Conservation (phyloP, 75 land plant species). For the Selaginella tamariscina region DNA sequence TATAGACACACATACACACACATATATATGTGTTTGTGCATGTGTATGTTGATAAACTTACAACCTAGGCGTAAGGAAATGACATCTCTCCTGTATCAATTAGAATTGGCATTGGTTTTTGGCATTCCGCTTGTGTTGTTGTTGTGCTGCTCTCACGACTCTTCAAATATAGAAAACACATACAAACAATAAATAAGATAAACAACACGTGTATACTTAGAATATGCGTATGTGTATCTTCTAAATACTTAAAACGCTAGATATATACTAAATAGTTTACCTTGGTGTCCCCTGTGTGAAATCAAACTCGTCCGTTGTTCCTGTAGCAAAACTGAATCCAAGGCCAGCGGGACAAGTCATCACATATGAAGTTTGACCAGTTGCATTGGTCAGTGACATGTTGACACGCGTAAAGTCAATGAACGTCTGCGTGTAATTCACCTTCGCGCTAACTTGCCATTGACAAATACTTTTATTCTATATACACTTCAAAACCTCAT, state of each 20-base stretch:
- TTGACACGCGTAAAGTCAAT: slow-evolving; percentile 58
- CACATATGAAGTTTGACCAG: slow-evolving; percentile 16
- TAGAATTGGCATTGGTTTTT: slow-evolving; percentile 78
- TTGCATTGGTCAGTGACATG: slow-evolving; percentile 24
- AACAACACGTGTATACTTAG: no score
- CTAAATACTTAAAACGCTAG: no score
- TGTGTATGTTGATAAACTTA: slow-evolving; percentile 32
- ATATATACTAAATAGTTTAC: slow-evolving; percentile 24
- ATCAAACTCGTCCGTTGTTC: slow-evolving; percentile 97
- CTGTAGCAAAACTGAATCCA: slow-evolving; percentile 95
- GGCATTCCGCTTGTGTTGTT: slow-evolving; percentile 64
- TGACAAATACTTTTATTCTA: no score
- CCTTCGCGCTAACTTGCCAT: slow-evolving; percentile 49
- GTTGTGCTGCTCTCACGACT: slow-evolving; percentile 51
- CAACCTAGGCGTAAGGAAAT: slow-evolving; percentile 86
- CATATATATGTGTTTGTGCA: no score
- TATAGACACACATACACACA: no score
- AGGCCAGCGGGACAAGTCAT: slow-evolving; percentile 93
- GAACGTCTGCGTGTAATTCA: slow-evolving; percentile 61
- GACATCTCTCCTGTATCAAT: slow-evolving; percentile 95
- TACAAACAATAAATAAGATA: no score
- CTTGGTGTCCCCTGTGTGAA: slow-evolving; percentile 87
- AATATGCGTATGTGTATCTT: no score
- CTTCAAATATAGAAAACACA: no score
- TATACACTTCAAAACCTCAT: no score